Evolutionary conservation across 2,329 filamentous ascomycete species (phyloP).

Genomic region (Aspergillus uvarum): DNA sequence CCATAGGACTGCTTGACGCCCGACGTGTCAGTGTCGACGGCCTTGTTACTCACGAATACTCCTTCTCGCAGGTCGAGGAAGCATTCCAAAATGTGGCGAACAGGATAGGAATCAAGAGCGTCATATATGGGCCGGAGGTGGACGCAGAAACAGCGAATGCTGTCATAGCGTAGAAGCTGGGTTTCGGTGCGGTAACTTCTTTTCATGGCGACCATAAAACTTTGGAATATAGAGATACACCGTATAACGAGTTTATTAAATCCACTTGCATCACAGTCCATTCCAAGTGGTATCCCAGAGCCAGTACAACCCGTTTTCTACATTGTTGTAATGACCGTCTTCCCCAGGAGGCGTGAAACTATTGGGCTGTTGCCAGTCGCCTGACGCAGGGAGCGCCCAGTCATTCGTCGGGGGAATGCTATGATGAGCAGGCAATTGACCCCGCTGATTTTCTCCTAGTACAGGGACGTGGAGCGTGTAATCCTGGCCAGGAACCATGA

Average conservation of each 20-base stretch:
- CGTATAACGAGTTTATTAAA: neutral
- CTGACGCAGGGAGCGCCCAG: slow-evolving; percentile 8
- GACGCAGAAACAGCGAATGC: slow-evolving; percentile 18
- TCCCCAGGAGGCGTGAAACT: neutral
- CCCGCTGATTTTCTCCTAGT: neutral
- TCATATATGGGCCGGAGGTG: slow-evolving; percentile 36
- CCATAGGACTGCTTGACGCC: slow-evolving; percentile 66
- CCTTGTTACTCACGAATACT: slow-evolving; percentile 71
- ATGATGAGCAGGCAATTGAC: neutral
- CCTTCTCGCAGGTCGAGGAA: slow-evolving; percentile 74
- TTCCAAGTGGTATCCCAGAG: slow-evolving; percentile 33
- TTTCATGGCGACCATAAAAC: neutral
- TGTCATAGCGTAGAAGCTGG: neutral
- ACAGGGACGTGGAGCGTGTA: slow-evolving; percentile 2
- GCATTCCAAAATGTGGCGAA: slow-evolving; percentile 81
- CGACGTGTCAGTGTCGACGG: slow-evolving; percentile 68
- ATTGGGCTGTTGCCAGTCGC: slow-evolving; percentile 13
- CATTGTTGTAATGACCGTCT: slow-evolving; percentile 8
- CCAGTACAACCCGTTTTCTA: slow-evolving; percentile 31
- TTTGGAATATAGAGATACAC: neutral
- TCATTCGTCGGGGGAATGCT: neutral
- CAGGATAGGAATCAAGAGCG: slow-evolving; percentile 57
- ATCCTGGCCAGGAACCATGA: slow-evolving; percentile 15
- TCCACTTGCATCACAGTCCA: slow-evolving; percentile 3
- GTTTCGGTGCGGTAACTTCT: neutral